Evolutionary conservation across 2,329 filamentous ascomycete genomes (phyloP).

Genomic region (Mollisiaceae sp.): DNA sequence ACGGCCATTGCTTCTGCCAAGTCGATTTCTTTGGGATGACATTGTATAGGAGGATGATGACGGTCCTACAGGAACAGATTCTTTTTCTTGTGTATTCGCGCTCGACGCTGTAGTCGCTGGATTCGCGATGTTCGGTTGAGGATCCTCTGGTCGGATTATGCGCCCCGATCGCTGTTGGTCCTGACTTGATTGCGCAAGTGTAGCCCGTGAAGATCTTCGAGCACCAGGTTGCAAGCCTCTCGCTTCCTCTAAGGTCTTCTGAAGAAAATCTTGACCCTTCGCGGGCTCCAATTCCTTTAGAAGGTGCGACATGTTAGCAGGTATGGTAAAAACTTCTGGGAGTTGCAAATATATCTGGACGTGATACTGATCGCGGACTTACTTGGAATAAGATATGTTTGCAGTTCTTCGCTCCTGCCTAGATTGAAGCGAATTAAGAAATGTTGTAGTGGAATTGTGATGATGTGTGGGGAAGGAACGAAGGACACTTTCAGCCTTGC

Average conservation of each 20-base stretch:
- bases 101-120: background rate
- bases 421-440: background rate
- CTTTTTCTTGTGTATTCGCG: background rate
- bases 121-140: background rate
- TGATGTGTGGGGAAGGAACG: background rate
- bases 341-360: background rate
- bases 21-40: constrained; percentile 27
- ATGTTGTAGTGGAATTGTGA: background rate
- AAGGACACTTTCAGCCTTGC: constrained; percentile 5
- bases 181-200: background rate
- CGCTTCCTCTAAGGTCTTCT: background rate
- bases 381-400: background rate
- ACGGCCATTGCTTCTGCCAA: constrained; percentile 22
- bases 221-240: background rate
- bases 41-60: constrained; percentile 11
- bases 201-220: background rate
- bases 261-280: background rate
- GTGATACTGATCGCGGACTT: background rate
- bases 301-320: constrained; percentile 6
- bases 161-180: background rate
- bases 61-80: background rate
- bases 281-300: background rate
- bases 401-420: background rate
- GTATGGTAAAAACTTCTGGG: background rate
- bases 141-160: background rate